Percentiles rank a stretch among this genome's conserved stretches.
Evolutionary conservation across 169 alveolate genomes (phyloP).

Genomic region (Cryptosporidium sp.): DNA sequence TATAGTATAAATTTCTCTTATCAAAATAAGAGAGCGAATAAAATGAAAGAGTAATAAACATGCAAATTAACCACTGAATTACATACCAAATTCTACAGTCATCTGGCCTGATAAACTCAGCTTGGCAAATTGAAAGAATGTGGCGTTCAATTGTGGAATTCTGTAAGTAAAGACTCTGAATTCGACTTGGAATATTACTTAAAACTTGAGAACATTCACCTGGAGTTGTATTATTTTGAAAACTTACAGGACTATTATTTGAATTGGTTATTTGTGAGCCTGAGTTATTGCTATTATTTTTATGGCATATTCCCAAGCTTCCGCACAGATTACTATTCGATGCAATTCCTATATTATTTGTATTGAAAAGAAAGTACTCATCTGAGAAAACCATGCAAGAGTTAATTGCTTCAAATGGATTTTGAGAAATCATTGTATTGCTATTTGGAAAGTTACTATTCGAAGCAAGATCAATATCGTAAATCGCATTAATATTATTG

Average conservation of each 20-base stretch:
- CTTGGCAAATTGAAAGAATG: constrained; percentile 43
- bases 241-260: constrained; percentile 13
- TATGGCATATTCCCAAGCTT: not conserved
- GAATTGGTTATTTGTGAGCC: not conserved
- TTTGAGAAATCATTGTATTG: constrained; percentile 44
- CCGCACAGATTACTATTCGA: not conserved
- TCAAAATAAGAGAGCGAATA: constrained; percentile 11
- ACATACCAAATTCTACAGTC: constrained; percentile 62
- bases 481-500: not conserved
- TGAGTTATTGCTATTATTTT: not conserved
- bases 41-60: constrained; percentile 12
- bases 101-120: constrained; percentile 51
- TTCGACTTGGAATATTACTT: not conserved
- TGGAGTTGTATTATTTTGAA: not conserved
- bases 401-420: constrained; percentile 61
- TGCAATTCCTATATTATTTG: not conserved
- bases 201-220: constrained; percentile 11
- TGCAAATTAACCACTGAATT: constrained; percentile 52
- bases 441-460: constrained; percentile 26
- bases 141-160: constrained; percentile 43
- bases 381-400: constrained; percentile 23
- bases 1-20: constrained; percentile 26
- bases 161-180: constrained; percentile 17
- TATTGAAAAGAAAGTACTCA: not conserved
- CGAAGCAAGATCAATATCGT: not conserved